phyloP scores from a whole-genome alignment of 768 basidiomycete genomes.

The Phylloporus sp. region DNA sequence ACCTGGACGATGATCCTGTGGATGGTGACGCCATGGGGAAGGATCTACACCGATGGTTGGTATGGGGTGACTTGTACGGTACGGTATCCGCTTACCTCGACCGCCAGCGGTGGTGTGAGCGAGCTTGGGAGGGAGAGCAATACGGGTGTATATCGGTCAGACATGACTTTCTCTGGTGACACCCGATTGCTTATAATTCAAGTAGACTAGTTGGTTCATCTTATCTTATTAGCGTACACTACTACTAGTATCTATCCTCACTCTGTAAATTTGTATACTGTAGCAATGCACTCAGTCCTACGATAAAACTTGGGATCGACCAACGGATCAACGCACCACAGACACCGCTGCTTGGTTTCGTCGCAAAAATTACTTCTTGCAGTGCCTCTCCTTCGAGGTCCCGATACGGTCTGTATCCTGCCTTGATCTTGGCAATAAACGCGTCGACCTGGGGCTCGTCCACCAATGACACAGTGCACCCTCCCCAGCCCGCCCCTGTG shows the following conservation, averaged over 20 bases:
- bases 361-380: slow-evolving; percentile 73
- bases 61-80: slow-evolving; percentile 1
- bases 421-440: slow-evolving; percentile 62
- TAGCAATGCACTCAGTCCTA: not conserved
- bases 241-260: not conserved
- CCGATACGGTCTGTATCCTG: slow-evolving; percentile 62
- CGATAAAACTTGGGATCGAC: not conserved
- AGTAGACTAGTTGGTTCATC: not conserved
- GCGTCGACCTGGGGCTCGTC: slow-evolving; percentile 53
- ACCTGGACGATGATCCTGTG: slow-evolving; percentile 64
- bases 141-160: slow-evolving; percentile 44
- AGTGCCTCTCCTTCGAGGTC: slow-evolving; percentile 55
- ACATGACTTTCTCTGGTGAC: slow-evolving; percentile 25
- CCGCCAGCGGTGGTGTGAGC: slow-evolving; percentile 52
- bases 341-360: slow-evolving; percentile 78
- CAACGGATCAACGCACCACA: slow-evolving; percentile 53
- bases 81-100: slow-evolving; percentile 47
- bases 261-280: slow-evolving; percentile 30
- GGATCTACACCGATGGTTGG: slow-evolving; percentile 38
- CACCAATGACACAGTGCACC: slow-evolving; percentile 82
- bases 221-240: slow-evolving; percentile 9
- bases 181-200: not conserved
- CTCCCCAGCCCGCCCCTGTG: slow-evolving; percentile 87
- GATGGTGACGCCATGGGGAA: slow-evolving; percentile 65
- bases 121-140: slow-evolving; percentile 48